Percentiles rank a stretch among this genome's conserved stretches.
phyloP scores from a whole-genome alignment of 495 filamentous ascomycete genomes.

The Penicillium dipodomyicola region DNA sequence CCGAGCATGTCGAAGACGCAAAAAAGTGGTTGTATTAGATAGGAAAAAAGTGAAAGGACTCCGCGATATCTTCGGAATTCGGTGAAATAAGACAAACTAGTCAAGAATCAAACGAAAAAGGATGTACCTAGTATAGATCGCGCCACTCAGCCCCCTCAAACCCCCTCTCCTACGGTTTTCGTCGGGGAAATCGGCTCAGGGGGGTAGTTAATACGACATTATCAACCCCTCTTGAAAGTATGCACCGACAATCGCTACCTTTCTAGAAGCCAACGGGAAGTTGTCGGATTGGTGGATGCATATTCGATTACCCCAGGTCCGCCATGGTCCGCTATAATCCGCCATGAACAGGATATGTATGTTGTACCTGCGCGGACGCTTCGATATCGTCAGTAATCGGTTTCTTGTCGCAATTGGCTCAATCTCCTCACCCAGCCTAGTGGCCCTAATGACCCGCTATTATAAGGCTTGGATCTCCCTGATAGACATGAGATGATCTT shows the following conservation, averaged over 20 bases:
- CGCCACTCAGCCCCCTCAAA: slow-evolving; percentile 12
- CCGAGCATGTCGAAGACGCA: not conserved
- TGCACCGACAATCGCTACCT: slow-evolving; percentile 20
- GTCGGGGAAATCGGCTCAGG: slow-evolving; percentile 17
- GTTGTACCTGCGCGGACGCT: slow-evolving; percentile 32
- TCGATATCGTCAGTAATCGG: slow-evolving; percentile 33
- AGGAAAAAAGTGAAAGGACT: not conserved
- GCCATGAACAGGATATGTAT: slow-evolving; percentile 26
- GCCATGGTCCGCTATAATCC: slow-evolving; percentile 1
- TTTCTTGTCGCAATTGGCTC: slow-evolving; percentile 34
- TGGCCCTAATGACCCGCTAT: slow-evolving; percentile 18
- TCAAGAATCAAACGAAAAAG: not conserved
- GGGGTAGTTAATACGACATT: slow-evolving; percentile 16
- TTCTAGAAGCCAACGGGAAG: slow-evolving; percentile 29
- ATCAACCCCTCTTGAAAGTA: slow-evolving; percentile 25
- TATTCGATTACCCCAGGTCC: slow-evolving; percentile 33
- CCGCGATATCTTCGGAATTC: not conserved
- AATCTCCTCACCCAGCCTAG: slow-evolving; percentile 1
- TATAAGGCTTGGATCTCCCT: slow-evolving; percentile 32
- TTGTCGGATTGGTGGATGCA: slow-evolving; percentile 27
- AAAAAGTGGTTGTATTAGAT: not conserved
- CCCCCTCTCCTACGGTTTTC: slow-evolving; percentile 23
- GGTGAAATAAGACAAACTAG: not conserved
- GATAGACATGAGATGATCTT: slow-evolving; percentile 24
- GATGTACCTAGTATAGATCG: not conserved